Conservation (phyloP, 495 filamentous ascomycete species). For the Paragyromitra xinjiangensis region DNA sequence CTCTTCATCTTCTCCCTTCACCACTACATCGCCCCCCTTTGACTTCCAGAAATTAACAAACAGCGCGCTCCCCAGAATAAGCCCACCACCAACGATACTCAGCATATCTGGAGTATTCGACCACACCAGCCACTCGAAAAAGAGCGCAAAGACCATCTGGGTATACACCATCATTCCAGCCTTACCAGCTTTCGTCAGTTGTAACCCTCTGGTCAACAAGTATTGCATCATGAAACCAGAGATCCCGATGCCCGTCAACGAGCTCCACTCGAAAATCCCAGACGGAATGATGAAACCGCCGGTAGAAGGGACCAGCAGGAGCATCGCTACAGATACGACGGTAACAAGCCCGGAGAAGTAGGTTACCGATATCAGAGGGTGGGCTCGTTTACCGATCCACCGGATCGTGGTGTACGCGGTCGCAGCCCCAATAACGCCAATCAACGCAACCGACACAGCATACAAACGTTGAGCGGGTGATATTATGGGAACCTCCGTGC, state of each 20-base stretch:
- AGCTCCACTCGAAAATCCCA: slow-evolving; percentile 71
- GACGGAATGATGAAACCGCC: slow-evolving; percentile 70
- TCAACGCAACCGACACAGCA: slow-evolving; percentile 74
- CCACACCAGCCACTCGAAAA: slow-evolving; percentile 56
- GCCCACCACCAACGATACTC: slow-evolving; percentile 35
- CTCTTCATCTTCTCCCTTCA: background rate
- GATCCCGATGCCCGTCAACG: slow-evolving; percentile 73
- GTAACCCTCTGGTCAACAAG: slow-evolving; percentile 78
- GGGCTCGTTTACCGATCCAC: slow-evolving; percentile 82
- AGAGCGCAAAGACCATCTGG: slow-evolving; percentile 49
- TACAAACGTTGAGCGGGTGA: slow-evolving; percentile 72
- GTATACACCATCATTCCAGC: slow-evolving; percentile 51
- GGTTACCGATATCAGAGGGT: slow-evolving; percentile 86
- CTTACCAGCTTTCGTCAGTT: slow-evolving; percentile 70
- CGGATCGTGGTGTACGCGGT: slow-evolving; percentile 82
- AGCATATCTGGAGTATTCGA: slow-evolving; percentile 17
- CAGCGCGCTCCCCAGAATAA: slow-evolving; percentile 42
- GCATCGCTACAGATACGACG: slow-evolving; percentile 63
- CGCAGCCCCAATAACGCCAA: slow-evolving; percentile 82
- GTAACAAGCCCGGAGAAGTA: slow-evolving; percentile 81
- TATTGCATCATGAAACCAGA: slow-evolving; percentile 87
- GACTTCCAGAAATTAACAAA: slow-evolving; percentile 47
- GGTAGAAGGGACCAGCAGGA: slow-evolving; percentile 63
- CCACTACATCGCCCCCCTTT: background rate
- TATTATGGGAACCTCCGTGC: slow-evolving; percentile 54